phyloP scores from a whole-genome alignment of 2,329 filamentous ascomycete genomes.

The Aspergillus ochraceoroseus region DNA sequence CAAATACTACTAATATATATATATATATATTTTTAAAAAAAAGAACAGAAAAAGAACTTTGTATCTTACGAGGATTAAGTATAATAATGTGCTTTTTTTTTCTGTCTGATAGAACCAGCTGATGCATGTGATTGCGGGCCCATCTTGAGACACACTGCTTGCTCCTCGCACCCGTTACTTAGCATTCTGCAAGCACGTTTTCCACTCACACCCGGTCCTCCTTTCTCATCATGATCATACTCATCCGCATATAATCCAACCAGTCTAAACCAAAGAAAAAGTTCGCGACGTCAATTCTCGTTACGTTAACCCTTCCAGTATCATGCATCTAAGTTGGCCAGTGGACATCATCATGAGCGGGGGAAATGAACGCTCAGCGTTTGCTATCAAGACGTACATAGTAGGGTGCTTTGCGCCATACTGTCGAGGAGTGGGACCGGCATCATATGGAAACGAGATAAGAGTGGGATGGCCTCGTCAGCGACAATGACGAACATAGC shows the following conservation, averaged over 20 bases:
- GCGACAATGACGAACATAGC: constrained; percentile 8
- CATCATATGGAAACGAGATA: constrained; percentile 7
- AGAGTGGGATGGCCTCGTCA: constrained; percentile 5
- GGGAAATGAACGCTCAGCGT: constrained; percentile 13
- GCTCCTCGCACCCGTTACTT: constrained; percentile 11
- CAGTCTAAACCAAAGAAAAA: constrained; percentile 7
- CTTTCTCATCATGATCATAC: constrained; percentile 3
- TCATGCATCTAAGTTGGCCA: constrained; percentile 17
- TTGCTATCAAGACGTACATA: constrained; percentile 3
- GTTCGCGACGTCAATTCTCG: constrained; percentile 5
- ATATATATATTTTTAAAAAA: too few relatives aligned
- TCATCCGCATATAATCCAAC: constrained; percentile 2
- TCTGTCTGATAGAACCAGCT: constrained; percentile 7
- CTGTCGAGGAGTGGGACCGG: too few relatives aligned
- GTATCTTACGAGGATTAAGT: constrained; percentile 4
- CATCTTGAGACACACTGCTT: neutral
- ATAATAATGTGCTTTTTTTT: constrained; percentile 10
- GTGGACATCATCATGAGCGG: constrained; percentile 14
- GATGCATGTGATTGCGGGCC: constrained; percentile 24
- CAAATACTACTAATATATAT: too few relatives aligned
- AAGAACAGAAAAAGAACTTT: too few relatives aligned
- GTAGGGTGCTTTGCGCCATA: too few relatives aligned
- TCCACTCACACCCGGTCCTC: constrained; percentile 1
- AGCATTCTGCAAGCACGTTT: constrained; percentile 8
- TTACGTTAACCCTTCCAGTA: constrained; percentile 6